Evolutionary conservation across 176 grass and related monocot species (phyloP), one percentile per base, ranked within the genome.

Genomic region (Carex kokanica): DNA sequence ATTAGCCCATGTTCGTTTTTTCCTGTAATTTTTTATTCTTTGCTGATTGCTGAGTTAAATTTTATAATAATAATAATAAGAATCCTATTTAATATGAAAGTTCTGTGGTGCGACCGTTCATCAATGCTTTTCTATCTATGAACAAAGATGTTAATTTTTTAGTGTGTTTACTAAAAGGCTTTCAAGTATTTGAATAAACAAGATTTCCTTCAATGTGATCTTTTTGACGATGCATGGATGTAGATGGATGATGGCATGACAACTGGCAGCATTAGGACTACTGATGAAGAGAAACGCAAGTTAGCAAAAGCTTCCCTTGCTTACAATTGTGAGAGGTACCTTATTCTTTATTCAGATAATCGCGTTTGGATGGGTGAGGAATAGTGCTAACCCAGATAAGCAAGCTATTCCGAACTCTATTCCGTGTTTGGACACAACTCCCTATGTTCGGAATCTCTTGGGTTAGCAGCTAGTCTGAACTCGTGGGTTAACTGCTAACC

Each of bases 161-260:
- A 3, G 41, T 23, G 20, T 24, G 40, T 21, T 51, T 20, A 9
- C 27, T 32, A 24, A 73, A 49, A n/a, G 40, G 21, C n/a, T 51
- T 73, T 21, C 4, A 49, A 21, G 10, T 73, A 4, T 3, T 38
- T 79, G 21, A 58, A 32, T 60, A 54, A 40, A 60, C 9, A 84
- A 84, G 11, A 85, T 85, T 85, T 47, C 45, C 45, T 25, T 56
- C 66, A 17, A 21, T 45, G 20, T 62, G 7, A 52, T 64, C 3
- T 4, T 36, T 79, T 64, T 82, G 6, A 82, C 81, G 53, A 51
- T 86, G 31, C 74, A 32, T 86, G 16, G 17, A 32, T 88, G 71
- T 68, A 99, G 97, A 95, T 96, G 97, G 97, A 99, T 89, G 97
- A 96, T 90, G 89, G 88, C 60, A 84, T 94, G 56, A 99, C 97